These are phyloP conservation scores for Hyphochytrium catenoides DNA, from an alignment of 352 stramenopile genomes.

Conservation along the genomic window DNA sequence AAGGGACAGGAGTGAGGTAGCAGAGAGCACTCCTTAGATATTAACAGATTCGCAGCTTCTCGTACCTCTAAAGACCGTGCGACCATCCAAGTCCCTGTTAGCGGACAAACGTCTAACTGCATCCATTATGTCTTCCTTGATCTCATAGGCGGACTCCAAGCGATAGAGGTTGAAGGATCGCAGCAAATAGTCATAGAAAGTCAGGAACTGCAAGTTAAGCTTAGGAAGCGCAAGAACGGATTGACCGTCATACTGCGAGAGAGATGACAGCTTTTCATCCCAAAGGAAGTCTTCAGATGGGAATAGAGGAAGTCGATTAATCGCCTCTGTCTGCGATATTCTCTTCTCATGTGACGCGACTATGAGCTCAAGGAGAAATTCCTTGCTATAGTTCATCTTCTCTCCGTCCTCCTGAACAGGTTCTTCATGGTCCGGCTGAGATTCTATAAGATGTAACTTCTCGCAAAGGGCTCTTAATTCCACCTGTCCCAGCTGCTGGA, in stretches of 20 bases:
- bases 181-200: constrained; percentile 74
- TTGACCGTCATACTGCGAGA: constrained; percentile 14
- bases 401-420: constrained; percentile 8
- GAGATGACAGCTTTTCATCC: constrained; percentile 24
- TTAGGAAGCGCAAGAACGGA: constrained; percentile 68
- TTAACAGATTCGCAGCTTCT: too few relatives aligned
- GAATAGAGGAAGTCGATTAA: constrained; percentile 23
- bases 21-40: too few relatives aligned
- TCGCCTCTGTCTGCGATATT: constrained; percentile 15
- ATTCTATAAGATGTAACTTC: constrained; percentile 3
- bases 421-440: not conserved
- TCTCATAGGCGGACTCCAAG: constrained; percentile 61
- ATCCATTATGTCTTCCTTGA: constrained; percentile 58
- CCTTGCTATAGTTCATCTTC: constrained; percentile 3
- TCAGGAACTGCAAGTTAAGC: constrained; percentile 85
- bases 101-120: too few relatives aligned
- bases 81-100: too few relatives aligned
- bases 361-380: constrained; percentile 9
- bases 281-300: constrained; percentile 71
- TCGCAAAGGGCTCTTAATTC: not conserved
- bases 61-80: too few relatives aligned
- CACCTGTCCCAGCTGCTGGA: constrained; percentile 8
- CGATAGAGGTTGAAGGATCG: constrained; percentile 72
- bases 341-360: constrained; percentile 7
- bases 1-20: too few relatives aligned